Conservation (phyloP, 2,329 filamentous ascomycete genomes). For the Nemania serpens region DNA sequence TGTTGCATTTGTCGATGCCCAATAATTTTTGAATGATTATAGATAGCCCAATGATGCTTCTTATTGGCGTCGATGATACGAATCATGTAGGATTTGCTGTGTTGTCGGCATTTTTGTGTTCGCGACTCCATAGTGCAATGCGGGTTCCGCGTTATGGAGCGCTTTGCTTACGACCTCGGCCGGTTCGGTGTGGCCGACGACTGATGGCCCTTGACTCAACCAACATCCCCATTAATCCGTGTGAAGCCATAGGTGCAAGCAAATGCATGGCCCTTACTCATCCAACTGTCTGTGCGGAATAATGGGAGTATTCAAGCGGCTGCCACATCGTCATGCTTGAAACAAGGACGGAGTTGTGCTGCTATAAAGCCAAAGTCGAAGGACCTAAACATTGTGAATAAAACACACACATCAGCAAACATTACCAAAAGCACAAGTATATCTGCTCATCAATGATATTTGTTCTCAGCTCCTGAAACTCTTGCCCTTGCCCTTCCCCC, state of each 20-base stretch:
- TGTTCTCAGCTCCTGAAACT: neutral
- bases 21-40: neutral
- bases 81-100: neutral
- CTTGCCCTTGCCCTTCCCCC: neutral
- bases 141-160: neutral
- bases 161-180: neutral
- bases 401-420: neutral
- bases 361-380: constrained; percentile 10
- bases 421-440: neutral
- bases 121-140: constrained; percentile 1
- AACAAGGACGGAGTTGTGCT: neutral
- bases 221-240: neutral
- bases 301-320: neutral
- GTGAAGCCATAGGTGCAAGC: neutral
- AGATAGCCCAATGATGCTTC: neutral
- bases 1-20: neutral
- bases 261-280: constrained; percentile 19
- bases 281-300: constrained; percentile 1
- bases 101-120: neutral
- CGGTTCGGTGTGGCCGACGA: neutral
- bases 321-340: neutral
- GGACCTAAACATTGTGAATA: neutral
- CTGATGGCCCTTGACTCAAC: neutral
- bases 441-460: neutral
- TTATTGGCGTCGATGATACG: neutral